Evolutionary conservation across 805 yeast species (phyloP).

Genomic region (Hanseniaspora clermontiae): DNA sequence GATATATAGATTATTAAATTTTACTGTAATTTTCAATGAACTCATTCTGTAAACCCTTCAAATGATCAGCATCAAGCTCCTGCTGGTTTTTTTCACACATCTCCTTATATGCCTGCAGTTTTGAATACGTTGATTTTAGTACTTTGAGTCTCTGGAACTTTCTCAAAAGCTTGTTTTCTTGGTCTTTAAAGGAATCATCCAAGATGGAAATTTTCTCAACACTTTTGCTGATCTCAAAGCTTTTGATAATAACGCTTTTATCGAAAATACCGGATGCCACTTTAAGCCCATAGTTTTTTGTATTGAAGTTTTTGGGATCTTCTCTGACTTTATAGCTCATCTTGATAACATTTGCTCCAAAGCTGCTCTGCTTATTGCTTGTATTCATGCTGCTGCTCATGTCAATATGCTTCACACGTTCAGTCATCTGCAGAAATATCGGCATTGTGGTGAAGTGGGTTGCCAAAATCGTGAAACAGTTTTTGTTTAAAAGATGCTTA

Average conservation of each 20-base stretch:
- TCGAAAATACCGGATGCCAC: constrained; percentile 24
- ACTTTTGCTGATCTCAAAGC: constrained; percentile 21
- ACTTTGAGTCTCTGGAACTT: constrained; percentile 12
- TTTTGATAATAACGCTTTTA: constrained; percentile 21
- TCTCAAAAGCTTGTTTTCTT: constrained; percentile 9
- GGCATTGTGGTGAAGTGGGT: constrained; percentile 38
- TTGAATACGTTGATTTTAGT: neutral
- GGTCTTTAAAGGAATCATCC: neutral
- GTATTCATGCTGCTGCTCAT: constrained; percentile 25
- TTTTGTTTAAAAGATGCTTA: constrained; percentile 27
- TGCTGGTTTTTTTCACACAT: neutral
- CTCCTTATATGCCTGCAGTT: neutral
- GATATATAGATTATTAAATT: neutral
- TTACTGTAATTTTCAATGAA: neutral
- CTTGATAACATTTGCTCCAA: constrained; percentile 16
- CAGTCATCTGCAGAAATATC: constrained; percentile 24
- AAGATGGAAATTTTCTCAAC: constrained; percentile 10
- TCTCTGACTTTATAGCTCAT: constrained; percentile 26
- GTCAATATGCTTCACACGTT: constrained; percentile 30
- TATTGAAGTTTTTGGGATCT: constrained; percentile 16
- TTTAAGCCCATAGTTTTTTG: constrained; percentile 27
- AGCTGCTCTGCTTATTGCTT: neutral
- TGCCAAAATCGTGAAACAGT: constrained; percentile 29
- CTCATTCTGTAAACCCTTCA: neutral
- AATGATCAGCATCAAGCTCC: neutral